Evolutionary conservation across 768 basidiomycete genomes (phyloP).

Genomic region (Fomitopsis serialis): DNA sequence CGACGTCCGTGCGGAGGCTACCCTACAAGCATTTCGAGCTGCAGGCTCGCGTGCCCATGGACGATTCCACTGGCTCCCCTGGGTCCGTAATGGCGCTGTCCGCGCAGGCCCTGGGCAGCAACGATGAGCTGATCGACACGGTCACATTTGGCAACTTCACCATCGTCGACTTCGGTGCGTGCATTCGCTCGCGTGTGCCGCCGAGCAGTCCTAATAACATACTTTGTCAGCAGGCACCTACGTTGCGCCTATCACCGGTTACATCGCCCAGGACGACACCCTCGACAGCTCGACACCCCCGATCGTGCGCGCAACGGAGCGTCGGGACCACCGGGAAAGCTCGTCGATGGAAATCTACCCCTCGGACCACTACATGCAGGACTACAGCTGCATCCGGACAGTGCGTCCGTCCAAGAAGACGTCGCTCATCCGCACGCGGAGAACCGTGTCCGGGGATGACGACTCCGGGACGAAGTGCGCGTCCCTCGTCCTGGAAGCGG

Average conservation of each 20-base stretch:
- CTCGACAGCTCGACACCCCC: background rate
- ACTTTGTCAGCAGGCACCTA: no score
- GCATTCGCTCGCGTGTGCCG: background rate
- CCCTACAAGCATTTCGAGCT: slow-evolving; percentile 47
- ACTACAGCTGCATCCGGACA: background rate
- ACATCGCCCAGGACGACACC: background rate
- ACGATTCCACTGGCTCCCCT: slow-evolving; percentile 28
- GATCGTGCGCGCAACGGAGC: background rate
- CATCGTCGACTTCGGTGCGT: slow-evolving; percentile 47
- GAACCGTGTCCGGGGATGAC: slow-evolving; percentile 20
- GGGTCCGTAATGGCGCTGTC: slow-evolving; percentile 42
- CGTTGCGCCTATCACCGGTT: no score
- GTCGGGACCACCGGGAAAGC: background rate
- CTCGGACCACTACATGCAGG: background rate
- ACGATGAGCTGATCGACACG: slow-evolving; percentile 52
- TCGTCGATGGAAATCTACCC: background rate
- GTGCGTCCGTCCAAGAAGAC: slow-evolving; percentile 10
- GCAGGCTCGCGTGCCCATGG: slow-evolving; percentile 53
- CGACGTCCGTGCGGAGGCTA: slow-evolving; percentile 58
- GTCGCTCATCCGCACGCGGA: slow-evolving; percentile 20
- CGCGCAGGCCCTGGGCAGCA: slow-evolving; percentile 55
- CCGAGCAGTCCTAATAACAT: background rate
- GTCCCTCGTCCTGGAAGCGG: slow-evolving; percentile 45
- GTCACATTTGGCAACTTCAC: slow-evolving; percentile 69
- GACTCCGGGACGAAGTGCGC: slow-evolving; percentile 36